Conservation (phyloP, 805 yeast genomes). For the Hanseniaspora meyeri region DNA sequence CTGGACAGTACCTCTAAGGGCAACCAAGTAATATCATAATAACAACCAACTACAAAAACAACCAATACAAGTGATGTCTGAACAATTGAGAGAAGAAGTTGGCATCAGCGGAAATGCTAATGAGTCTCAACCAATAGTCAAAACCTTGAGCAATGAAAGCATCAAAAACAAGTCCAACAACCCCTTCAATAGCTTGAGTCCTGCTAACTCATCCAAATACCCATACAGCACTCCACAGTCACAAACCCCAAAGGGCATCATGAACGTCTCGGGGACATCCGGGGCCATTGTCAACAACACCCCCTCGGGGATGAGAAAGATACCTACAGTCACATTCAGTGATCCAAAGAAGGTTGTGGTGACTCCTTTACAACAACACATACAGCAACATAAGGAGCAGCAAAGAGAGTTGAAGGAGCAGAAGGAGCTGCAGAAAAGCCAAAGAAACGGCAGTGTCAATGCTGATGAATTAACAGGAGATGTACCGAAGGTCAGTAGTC, state of each 20-base stretch:
- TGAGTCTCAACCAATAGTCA: neutral
- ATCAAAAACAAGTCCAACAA: neutral
- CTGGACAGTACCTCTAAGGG: too few species aligned
- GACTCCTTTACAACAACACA: conserved; percentile 11
- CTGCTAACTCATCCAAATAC: conserved; percentile 17
- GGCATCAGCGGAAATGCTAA: conserved; percentile 5
- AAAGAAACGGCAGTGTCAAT: neutral
- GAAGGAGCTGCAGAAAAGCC: conserved; percentile 5
- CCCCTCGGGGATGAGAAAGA: conserved; percentile 25
- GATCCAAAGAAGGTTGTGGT: conserved; percentile 18
- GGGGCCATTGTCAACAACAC: conserved; percentile 27
- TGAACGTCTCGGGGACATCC: conserved; percentile 26
- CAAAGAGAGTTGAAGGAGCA: conserved; percentile 13
- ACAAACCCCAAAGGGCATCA: conserved; percentile 24
- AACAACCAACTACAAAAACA: too few species aligned
- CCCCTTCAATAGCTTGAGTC: neutral
- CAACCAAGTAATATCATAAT: too few species aligned
- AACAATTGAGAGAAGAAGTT: neutral
- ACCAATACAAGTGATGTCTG: neutral
- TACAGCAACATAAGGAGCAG: conserved; percentile 12
- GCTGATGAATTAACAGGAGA: neutral
- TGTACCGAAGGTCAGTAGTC: neutral
- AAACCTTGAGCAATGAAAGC: neutral
- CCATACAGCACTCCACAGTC: conserved; percentile 16
- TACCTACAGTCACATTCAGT: conserved; percentile 25